Evolutionary conservation across 1,284 basidiomycete genomes (phyloP), one percentile per base, ranked within the genome.

Genomic region (Inonotus hispidus): DNA sequence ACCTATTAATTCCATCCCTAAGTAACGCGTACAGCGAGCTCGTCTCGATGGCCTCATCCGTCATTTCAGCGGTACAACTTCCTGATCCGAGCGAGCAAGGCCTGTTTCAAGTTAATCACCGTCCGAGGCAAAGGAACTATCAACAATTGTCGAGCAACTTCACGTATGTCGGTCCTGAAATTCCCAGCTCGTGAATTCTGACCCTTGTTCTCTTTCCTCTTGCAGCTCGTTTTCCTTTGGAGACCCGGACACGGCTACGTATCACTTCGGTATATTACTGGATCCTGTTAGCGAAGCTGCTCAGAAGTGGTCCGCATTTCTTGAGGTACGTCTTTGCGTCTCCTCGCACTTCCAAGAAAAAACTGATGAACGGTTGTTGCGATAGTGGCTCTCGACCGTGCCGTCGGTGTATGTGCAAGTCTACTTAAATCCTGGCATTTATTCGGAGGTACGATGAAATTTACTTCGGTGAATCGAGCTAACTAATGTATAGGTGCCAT

Each of bases 281-380:
- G 91, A 98, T 69, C 96, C 96, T 0, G 71, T 98, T 27, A 93
- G 89, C 47, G 90, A 93, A 70, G 73, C 79, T 5, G 92, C 92
- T 4, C 95, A 98, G 71, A 85, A 85, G 65, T 95, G 92, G 88
- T 83, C 92, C 0, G 83, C 85, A 57, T 72, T 97, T 38, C 71
- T 95, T 25, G 80, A 88, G 74, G 92, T 92, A 59, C 62, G 79
- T 61, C 2, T 4, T 14, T 10, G 25, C 16, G 8, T 16, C 4
- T 50, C 14, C 57, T 35, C n/a, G 10, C 6, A 29, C 7, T 27
- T 10, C 29, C 19, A 19, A 45, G 13, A n/a, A 10, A n/a, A 19
- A 57, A 39, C 53, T 32, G 45, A 59, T 23, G 23, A 25, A 62
- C 41, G 16, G 25, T 35, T 32, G 8, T 14, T 10, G 8, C 16